phyloP scores from a whole-genome alignment of 768 basidiomycete genomes.

The Tulasnella sp. region DNA sequence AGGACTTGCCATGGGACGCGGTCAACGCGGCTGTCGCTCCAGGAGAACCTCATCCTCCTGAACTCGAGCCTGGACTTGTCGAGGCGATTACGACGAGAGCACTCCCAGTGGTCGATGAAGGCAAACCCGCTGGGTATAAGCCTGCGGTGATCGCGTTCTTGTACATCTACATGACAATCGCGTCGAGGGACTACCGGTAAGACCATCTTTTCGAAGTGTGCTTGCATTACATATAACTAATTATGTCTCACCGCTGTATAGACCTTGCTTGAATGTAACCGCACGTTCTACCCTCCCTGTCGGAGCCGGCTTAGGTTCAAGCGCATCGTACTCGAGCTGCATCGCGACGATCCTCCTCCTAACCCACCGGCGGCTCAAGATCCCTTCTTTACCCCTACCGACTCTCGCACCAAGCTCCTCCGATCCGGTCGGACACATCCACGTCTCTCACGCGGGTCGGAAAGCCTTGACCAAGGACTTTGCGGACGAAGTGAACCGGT shows the following conservation, averaged over 20 bases:
- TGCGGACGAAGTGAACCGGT: conserved; percentile 77
- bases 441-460: conserved; percentile 53
- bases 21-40: conserved; percentile 33
- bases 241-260: conserved; percentile 21
- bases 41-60: conserved; percentile 46
- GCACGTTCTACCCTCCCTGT: conserved; percentile 85
- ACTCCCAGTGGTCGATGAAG: conserved; percentile 26
- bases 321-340: conserved; percentile 90
- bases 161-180: conserved; percentile 83
- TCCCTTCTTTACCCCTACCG: conserved; percentile 41
- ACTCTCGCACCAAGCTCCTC: conserved; percentile 23
- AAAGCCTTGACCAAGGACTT: conserved; percentile 47
- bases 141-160: conserved; percentile 65
- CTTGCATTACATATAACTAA: neutral
- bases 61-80: conserved; percentile 61
- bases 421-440: conserved; percentile 38
- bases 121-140: conserved; percentile 28
- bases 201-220: conserved; percentile 13
- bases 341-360: conserved; percentile 70
- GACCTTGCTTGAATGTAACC: conserved; percentile 67
- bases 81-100: conserved; percentile 48
- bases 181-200: conserved; percentile 44
- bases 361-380: conserved; percentile 52
- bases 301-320: conserved; percentile 92
- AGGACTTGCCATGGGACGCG: conserved; percentile 67